Evolutionary conservation across 768 basidiomycete genomes (phyloP).

Genomic region (Mycena metata): DNA sequence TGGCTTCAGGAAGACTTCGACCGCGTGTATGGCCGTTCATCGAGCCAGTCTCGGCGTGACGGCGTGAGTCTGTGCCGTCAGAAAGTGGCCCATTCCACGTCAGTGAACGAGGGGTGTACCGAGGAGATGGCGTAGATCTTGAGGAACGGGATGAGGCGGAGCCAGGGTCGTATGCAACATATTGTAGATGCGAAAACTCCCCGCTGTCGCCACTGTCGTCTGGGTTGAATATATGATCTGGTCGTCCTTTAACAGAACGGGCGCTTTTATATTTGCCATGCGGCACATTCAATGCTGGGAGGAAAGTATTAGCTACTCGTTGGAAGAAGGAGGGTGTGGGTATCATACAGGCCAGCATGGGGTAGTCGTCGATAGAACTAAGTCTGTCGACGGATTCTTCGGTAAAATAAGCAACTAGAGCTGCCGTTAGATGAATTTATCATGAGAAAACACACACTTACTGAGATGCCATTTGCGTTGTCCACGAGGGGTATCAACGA

Average conservation of each 20-base stretch:
- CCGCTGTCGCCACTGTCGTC: conserved; percentile 50
- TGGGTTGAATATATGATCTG: conserved; percentile 64
- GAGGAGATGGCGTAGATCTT: conserved; percentile 35
- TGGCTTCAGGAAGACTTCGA: conserved; percentile 31
- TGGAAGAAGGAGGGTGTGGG: not conserved
- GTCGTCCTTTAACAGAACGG: conserved; percentile 70
- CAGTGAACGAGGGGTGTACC: conserved; percentile 28
- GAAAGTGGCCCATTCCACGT: conserved; percentile 32
- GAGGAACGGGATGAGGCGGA: conserved; percentile 39
- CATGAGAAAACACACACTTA: conserved; percentile 50
- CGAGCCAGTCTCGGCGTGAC: conserved; percentile 48
- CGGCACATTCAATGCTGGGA: conserved; percentile 67
- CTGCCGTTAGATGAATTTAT: conserved; percentile 40
- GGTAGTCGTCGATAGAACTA: conserved; percentile 74
- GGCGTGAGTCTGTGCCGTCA: conserved; percentile 52
- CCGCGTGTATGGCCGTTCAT: conserved; percentile 25
- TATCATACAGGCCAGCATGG: conserved; percentile 49
- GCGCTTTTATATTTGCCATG: conserved; percentile 79
- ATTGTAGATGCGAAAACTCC: conserved; percentile 59
- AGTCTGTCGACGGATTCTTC: conserved; percentile 75
- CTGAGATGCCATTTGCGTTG: conserved; percentile 88
- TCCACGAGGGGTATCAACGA: conserved; percentile 74
- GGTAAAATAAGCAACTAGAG: conserved; percentile 83
- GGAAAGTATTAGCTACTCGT: conserved; percentile 38
- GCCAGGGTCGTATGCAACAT: conserved; percentile 57